Evolutionary conservation across 2,329 filamentous ascomycete genomes (phyloP).

Genomic region (Endocalyx cinctus): DNA sequence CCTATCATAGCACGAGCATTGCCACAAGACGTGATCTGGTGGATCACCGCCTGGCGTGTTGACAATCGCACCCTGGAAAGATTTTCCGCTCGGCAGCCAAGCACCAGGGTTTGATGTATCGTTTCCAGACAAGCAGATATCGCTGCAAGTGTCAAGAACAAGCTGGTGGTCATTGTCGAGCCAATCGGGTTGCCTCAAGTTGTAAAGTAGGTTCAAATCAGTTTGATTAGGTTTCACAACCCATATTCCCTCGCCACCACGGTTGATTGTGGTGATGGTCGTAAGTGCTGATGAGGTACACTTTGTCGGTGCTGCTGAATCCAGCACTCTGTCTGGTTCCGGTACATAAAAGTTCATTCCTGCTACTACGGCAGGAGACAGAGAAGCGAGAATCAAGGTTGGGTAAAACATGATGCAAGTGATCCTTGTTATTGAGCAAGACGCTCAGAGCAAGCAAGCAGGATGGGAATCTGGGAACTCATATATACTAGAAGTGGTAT

Average conservation of each 20-base stretch:
- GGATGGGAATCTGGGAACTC: too few relatives aligned
- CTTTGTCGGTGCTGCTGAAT: constrained; percentile 8
- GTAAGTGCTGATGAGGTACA: constrained; percentile 14
- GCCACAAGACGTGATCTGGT: constrained; percentile 14
- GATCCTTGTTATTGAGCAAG: too few relatives aligned
- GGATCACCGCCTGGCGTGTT: constrained; percentile 15
- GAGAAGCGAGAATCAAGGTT: too few relatives aligned
- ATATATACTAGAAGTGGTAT: too few relatives aligned
- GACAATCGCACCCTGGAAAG: constrained; percentile 15
- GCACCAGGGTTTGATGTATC: constrained; percentile 12
- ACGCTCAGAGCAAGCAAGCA: too few relatives aligned
- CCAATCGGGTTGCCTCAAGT: constrained; percentile 14
- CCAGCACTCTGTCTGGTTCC: constrained; percentile 11
- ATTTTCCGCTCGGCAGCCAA: constrained; percentile 14
- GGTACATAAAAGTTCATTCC: constrained; percentile 13
- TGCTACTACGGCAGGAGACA: too few relatives aligned
- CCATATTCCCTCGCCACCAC: constrained; percentile 16
- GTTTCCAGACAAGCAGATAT: constrained; percentile 15
- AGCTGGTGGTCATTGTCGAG: constrained; percentile 13
- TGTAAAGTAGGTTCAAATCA: constrained; percentile 14
- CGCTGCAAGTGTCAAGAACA: constrained; percentile 13
- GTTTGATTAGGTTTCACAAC: constrained; percentile 10
- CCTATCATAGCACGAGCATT: constrained; percentile 16
- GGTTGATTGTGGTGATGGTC: constrained; percentile 13
- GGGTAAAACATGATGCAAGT: too few relatives aligned